These are phyloP conservation scores for Phytophthora pseudosyringae DNA, from an alignment of 352 stramenopile genomes.

Conservation along the genomic window DNA sequence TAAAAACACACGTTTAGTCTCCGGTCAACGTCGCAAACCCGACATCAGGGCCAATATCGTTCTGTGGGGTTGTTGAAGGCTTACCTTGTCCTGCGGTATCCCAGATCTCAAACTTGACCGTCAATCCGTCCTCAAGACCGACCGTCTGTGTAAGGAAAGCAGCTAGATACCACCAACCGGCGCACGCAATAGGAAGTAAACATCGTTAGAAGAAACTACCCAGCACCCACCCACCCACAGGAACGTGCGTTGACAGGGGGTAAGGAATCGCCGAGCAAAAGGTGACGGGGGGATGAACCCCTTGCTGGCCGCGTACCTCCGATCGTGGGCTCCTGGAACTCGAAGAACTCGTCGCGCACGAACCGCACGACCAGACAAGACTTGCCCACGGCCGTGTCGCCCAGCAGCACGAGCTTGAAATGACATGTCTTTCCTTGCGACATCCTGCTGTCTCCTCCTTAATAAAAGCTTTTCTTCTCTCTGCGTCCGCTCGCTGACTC, in stretches of 20 bases:
- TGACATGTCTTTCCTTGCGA: constrained; percentile 90
- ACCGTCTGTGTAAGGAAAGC: constrained; percentile 99
- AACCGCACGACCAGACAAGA: constrained; percentile 99
- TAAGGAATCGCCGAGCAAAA: neutral
- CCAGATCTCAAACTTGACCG: constrained; percentile 99
- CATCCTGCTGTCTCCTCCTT: constrained; percentile 50
- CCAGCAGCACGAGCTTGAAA: constrained; percentile 99
- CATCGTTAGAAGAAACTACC: constrained; percentile 6
- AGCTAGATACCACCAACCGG: constrained; percentile 45
- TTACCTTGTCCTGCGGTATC: constrained; percentile 96
- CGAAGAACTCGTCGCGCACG: constrained; percentile 99
- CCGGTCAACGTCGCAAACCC: neutral
- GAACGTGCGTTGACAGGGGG: neutral
- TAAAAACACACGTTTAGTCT: constrained; percentile 20
- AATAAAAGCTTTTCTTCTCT: constrained; percentile 16
- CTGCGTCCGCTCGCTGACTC: constrained; percentile 24
- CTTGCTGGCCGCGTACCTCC: constrained; percentile 61
- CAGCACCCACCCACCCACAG: neutral
- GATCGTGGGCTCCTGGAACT: constrained; percentile 99
- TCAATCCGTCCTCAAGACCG: constrained; percentile 95
- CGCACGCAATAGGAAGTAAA: neutral
- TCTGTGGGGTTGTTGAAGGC: neutral
- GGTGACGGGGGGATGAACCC: neutral
- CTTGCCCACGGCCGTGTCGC: constrained; percentile 99
- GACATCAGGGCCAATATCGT: no score